These are phyloP conservation scores for Dendrobium huoshanense DNA, from an alignment of 106 monocot genomes.

Conservation along the genomic window DNA sequence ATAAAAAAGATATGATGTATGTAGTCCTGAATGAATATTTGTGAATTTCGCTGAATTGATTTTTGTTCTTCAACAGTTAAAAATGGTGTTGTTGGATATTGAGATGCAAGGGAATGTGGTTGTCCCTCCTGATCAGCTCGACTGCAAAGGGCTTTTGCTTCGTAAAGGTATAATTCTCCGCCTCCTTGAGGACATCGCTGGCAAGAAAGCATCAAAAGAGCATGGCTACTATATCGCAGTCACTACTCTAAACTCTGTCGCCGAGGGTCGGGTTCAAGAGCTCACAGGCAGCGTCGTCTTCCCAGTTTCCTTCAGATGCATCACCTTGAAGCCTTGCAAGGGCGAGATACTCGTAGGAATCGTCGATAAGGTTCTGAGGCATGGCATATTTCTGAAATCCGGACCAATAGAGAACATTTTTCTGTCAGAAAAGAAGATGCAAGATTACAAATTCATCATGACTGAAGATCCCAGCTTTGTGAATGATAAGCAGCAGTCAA, in stretches of 20 bases:
- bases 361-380: constrained; percentile 60
- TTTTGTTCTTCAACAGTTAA: constrained; percentile 16
- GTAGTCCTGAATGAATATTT: too few species aligned
- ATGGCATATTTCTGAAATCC: constrained; percentile 60
- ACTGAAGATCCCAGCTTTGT: constrained; percentile 64
- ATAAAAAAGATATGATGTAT: too few species aligned
- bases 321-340: constrained; percentile 58
- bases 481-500: constrained; percentile 46
- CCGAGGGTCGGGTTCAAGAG: constrained; percentile 51
- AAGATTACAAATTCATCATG: constrained; percentile 45
- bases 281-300: constrained; percentile 63
- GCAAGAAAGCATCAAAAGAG: constrained; percentile 52
- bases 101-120: constrained; percentile 64
- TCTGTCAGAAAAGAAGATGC: constrained; percentile 50
- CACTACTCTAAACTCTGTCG: constrained; percentile 39
- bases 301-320: constrained; percentile 55
- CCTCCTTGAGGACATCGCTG: constrained; percentile 60
- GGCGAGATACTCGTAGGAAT: constrained; percentile 65
- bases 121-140: constrained; percentile 48
- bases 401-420: constrained; percentile 62
- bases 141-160: constrained; percentile 47
- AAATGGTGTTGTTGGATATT: constrained; percentile 80
- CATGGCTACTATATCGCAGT: constrained; percentile 68
- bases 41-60: background rate
- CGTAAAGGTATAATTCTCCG: constrained; percentile 50